phyloP scores from a whole-genome alignment of 805 yeast species.

The Metschnikowia amazonensis region DNA sequence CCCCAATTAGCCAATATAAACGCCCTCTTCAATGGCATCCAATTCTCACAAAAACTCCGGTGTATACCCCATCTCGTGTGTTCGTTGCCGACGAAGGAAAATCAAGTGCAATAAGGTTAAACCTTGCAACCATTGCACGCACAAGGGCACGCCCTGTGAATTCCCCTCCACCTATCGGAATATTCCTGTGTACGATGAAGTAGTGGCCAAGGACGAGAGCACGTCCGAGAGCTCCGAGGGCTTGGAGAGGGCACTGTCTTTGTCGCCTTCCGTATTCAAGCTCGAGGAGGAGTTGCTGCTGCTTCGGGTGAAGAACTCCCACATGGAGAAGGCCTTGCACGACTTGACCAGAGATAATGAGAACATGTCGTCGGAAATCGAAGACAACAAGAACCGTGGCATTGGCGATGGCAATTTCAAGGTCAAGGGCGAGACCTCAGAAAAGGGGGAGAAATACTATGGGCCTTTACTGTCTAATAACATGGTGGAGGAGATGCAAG shows the following conservation, averaged over 20 bases:
- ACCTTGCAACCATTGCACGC: constrained; percentile 18
- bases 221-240: constrained; percentile 2
- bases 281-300: constrained; percentile 4
- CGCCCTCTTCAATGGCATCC: background rate
- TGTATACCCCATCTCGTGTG: constrained; percentile 18
- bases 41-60: constrained; percentile 4
- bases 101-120: constrained; percentile 20
- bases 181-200: constrained; percentile 15
- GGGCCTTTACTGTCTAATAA: constrained; percentile 49
- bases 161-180: constrained; percentile 19
- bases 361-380: background rate
- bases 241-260: background rate
- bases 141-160: constrained; percentile 14
- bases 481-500: constrained; percentile 39
- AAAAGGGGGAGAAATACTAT: constrained; percentile 42
- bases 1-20: too few relatives aligned
- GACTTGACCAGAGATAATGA: background rate
- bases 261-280: background rate
- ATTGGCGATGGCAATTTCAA: constrained; percentile 9
- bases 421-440: constrained; percentile 37
- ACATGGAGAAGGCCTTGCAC: constrained; percentile 1
- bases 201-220: constrained; percentile 10
- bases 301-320: constrained; percentile 1
- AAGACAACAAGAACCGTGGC: background rate
- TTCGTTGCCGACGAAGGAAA: constrained; percentile 18